Conservation (phyloP, 768 basidiomycete genomes). For the Suillus paluster region DNA sequence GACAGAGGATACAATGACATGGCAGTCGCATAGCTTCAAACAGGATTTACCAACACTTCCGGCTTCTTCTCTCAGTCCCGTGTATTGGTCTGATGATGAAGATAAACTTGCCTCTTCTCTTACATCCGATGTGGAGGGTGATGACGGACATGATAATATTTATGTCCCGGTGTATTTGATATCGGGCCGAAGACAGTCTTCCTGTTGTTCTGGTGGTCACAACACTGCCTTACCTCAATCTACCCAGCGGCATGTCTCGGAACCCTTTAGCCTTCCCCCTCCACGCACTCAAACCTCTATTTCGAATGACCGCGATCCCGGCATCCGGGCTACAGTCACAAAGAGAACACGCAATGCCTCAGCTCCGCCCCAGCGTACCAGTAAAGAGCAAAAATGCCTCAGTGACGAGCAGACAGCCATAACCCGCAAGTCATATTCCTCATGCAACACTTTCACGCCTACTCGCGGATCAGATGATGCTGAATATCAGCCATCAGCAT, state of each 20-base stretch:
- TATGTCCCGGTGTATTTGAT: not conserved
- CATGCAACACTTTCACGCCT: not conserved
- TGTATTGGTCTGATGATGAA: conserved; percentile 16
- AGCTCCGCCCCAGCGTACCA: conserved; percentile 4
- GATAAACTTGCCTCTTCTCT: conserved; percentile 20
- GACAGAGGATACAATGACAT: conserved; percentile 23
- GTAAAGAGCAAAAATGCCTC: conserved; percentile 11
- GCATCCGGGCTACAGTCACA: not conserved
- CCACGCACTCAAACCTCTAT: conserved; percentile 28
- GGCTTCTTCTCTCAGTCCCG: conserved; percentile 2
- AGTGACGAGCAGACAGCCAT: not conserved
- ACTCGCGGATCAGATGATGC: too few species aligned
- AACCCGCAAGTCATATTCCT: not conserved
- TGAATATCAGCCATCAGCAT: not conserved
- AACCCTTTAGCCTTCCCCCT: conserved; percentile 21
- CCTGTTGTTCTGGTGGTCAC: not conserved
- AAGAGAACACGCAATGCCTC: not conserved
- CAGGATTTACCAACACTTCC: conserved; percentile 1
- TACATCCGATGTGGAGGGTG: conserved; percentile 20
- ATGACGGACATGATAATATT: conserved; percentile 20
- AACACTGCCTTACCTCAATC: conserved; percentile 9
- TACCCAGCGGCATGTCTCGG: conserved; percentile 11
- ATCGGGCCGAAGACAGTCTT: not conserved
- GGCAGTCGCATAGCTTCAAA: not conserved
- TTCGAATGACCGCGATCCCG: conserved; percentile 5